A percentile compares a stretch with the other conserved stretches of the same genome.
Evolutionary conservation across 495 filamentous ascomycete species (phyloP).

Genomic region (Lasiosphaeriaceae sp.): DNA sequence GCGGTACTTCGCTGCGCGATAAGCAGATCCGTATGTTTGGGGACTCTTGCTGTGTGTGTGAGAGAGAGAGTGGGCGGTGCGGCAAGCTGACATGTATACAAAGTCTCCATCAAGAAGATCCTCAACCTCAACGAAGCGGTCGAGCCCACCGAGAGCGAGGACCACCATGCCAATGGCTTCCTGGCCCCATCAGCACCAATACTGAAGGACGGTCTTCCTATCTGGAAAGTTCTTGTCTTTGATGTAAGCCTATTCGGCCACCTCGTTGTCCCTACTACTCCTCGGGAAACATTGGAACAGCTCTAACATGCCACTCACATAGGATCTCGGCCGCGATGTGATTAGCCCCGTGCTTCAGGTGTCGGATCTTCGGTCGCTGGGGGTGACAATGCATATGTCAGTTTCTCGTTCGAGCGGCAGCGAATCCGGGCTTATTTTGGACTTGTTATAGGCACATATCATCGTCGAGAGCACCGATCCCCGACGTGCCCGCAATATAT

Average conservation of each 20-base stretch:
- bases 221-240: slow-evolving; percentile 48
- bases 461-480: slow-evolving; percentile 80
- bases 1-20: slow-evolving; percentile 83
- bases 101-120: slow-evolving; percentile 92
- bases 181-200: slow-evolving; percentile 72
- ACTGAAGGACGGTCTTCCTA: slow-evolving; percentile 80
- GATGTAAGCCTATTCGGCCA: slow-evolving; percentile 18
- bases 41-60: neutral
- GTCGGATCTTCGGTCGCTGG: slow-evolving; percentile 85
- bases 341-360: slow-evolving; percentile 95
- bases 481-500: slow-evolving; percentile 95
- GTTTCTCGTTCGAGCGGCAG: neutral
- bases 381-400: slow-evolving; percentile 91
- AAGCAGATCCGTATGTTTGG: slow-evolving; percentile 78
- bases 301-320: slow-evolving; percentile 3
- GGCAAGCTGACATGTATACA: slow-evolving; percentile 18
- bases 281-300: neutral
- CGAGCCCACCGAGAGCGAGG: slow-evolving; percentile 48
- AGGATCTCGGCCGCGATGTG: slow-evolving; percentile 60
- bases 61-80: too few species aligned
- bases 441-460: slow-evolving; percentile 73
- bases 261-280: neutral
- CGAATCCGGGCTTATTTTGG: too few species aligned
- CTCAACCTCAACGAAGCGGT: slow-evolving; percentile 85
- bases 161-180: slow-evolving; percentile 59